Percentiles rank a stretch among this genome's conserved stretches.
phyloP scores from a whole-genome alignment of 352 stramenopile species.

The Globisporangium nodosum region DNA sequence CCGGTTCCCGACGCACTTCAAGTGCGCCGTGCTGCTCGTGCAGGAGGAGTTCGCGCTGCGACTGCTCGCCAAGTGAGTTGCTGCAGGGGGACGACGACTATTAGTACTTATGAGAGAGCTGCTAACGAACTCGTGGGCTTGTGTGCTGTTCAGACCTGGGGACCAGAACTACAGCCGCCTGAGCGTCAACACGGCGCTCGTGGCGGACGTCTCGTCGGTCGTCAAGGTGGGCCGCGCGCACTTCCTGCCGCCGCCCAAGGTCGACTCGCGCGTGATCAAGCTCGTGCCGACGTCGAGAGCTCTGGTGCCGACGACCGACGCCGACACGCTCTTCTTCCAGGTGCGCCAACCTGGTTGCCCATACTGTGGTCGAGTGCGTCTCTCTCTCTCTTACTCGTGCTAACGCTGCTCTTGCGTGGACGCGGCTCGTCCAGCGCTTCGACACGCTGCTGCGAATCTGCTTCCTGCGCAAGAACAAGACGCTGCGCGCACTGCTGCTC shows the following conservation, averaged over 20 bases:
- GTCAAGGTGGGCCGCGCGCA: slow-evolving; percentile 48
- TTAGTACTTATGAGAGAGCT: not conserved
- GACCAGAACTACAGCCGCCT: slow-evolving; percentile 77
- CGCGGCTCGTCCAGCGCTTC: slow-evolving; percentile 37
- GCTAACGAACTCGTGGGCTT: not conserved
- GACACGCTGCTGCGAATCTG: slow-evolving; percentile 67
- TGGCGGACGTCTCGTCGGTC: slow-evolving; percentile 60
- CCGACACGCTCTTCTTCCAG: slow-evolving; percentile 48
- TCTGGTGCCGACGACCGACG: slow-evolving; percentile 9
- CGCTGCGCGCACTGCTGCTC: slow-evolving; percentile 61
- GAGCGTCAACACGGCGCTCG: slow-evolving; percentile 71
- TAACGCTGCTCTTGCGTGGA: too few relatives aligned
- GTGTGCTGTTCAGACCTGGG: slow-evolving; percentile 30
- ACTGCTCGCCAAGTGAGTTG: slow-evolving; percentile 56
- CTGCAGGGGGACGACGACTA: too few relatives aligned
- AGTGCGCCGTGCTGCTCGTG: slow-evolving; percentile 70
- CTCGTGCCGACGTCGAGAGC: slow-evolving; percentile 25
- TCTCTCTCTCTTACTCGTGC: not conserved
- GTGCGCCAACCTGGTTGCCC: slow-evolving; percentile 9
- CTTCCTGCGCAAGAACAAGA: slow-evolving; percentile 87
- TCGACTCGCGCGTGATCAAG: slow-evolving; percentile 82
- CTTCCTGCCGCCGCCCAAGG: slow-evolving; percentile 78
- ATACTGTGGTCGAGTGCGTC: not conserved
- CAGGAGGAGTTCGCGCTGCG: slow-evolving; percentile 82
- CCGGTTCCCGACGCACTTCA: slow-evolving; percentile 40